Evolutionary conservation across 2,329 filamentous ascomycete genomes (phyloP).

Genomic region (Emmonsiellopsis sp.): DNA sequence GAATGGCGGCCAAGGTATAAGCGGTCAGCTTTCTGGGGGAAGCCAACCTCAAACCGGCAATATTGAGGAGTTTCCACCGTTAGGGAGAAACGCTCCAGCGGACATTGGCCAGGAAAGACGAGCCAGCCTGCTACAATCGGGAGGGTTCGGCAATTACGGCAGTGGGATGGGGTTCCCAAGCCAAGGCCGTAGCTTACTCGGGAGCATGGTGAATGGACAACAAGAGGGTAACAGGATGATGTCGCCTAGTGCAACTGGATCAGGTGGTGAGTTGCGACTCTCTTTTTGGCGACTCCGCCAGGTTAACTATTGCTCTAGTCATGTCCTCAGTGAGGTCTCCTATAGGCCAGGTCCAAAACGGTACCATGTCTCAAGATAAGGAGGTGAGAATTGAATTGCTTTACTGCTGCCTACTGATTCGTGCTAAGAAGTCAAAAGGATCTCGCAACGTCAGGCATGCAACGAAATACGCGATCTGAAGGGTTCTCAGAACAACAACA

Average conservation of each 20-base stretch:
- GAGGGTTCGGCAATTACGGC: constrained; percentile 34
- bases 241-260: constrained; percentile 22
- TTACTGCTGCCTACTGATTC: neutral
- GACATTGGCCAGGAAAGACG: constrained; percentile 10
- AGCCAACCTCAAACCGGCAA: constrained; percentile 46
- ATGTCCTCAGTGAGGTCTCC: constrained; percentile 33
- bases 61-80: constrained; percentile 53
- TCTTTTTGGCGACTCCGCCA: constrained; percentile 4
- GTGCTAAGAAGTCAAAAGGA: constrained; percentile 23
- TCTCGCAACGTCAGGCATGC: constrained; percentile 20
- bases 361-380: constrained; percentile 34
- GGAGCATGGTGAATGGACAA: constrained; percentile 26
- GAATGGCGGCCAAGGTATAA: constrained; percentile 46
- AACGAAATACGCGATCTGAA: constrained; percentile 18
- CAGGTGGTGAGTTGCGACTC: constrained; percentile 21
- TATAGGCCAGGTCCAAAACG: constrained; percentile 33
- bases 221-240: constrained; percentile 25
- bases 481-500: constrained; percentile 25
- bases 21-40: constrained; percentile 40
- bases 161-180: constrained; percentile 33
- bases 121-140: constrained; percentile 27
- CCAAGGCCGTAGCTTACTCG: constrained; percentile 22
- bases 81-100: constrained; percentile 36
- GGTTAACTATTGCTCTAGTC: constrained; percentile 16
- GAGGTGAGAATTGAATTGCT: constrained; percentile 17